phyloP scores from a whole-genome alignment of 768 basidiomycete genomes.

The Hericium erinaceus region DNA sequence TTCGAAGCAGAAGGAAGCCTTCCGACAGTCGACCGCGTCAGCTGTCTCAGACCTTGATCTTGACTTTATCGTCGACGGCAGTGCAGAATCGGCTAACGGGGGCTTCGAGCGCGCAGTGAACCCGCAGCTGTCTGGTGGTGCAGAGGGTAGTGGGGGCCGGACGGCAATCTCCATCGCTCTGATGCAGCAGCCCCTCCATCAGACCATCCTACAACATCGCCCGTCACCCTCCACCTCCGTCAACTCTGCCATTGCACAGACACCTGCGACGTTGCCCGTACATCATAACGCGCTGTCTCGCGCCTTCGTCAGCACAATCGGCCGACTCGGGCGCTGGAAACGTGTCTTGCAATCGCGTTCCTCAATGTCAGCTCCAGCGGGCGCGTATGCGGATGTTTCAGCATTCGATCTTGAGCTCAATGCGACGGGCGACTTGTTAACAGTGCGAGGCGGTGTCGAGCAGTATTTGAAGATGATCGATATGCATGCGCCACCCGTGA shows the following conservation, averaged over 20 bases:
- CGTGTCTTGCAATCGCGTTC: constrained; percentile 56
- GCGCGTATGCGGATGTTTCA: constrained; percentile 42
- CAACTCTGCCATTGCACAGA: constrained; percentile 27
- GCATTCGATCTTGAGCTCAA: constrained; percentile 64
- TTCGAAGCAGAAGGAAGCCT: neutral
- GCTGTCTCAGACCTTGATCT: constrained; percentile 67
- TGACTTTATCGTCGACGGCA: constrained; percentile 57
- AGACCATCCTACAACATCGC: constrained; percentile 40
- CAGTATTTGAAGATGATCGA: constrained; percentile 54
- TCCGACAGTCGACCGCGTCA: constrained; percentile 25
- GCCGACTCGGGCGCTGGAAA: constrained; percentile 74
- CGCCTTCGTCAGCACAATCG: constrained; percentile 73
- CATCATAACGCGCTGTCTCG: constrained; percentile 62
- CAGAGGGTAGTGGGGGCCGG: constrained; percentile 4
- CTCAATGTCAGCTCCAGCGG: constrained; percentile 17
- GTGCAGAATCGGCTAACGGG: constrained; percentile 9
- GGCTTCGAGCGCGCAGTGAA: neutral
- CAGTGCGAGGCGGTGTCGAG: constrained; percentile 54
- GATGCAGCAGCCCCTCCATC: constrained; percentile 52
- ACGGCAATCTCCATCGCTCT: constrained; percentile 19
- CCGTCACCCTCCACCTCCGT: constrained; percentile 24
- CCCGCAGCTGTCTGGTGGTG: neutral
- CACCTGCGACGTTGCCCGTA: constrained; percentile 37
- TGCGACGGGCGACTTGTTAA: constrained; percentile 51
- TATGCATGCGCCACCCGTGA: constrained; percentile 6